A percentile compares a stretch with the other conserved stretches of the same genome.
phyloP scores from a whole-genome alignment of 805 yeast genomes.

The Metschnikowia amazonensis region DNA sequence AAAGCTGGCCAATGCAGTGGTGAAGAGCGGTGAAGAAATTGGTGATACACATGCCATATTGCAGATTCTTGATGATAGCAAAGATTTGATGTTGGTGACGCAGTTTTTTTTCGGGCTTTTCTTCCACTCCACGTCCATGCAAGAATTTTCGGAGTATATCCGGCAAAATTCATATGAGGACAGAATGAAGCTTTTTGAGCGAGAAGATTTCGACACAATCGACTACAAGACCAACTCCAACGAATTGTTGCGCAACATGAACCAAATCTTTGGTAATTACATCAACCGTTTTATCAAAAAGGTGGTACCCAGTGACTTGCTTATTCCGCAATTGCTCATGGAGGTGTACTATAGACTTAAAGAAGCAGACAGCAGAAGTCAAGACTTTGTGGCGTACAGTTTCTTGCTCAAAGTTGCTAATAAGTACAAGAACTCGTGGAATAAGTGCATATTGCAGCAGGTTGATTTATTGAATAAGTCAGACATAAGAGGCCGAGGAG shows the following conservation, averaged over 20 bases:
- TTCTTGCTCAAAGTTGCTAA: slow-evolving; percentile 50
- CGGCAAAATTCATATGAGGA: slow-evolving; percentile 24
- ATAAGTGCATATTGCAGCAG: slow-evolving; percentile 54
- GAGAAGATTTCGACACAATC: slow-evolving; percentile 26
- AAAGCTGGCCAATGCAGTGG: slow-evolving; percentile 7
- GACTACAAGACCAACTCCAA: slow-evolving; percentile 45
- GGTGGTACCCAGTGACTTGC: slow-evolving; percentile 34
- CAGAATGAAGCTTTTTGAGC: slow-evolving; percentile 29
- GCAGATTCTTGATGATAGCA: slow-evolving; percentile 34
- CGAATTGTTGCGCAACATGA: slow-evolving; percentile 44
- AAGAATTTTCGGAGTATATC: slow-evolving; percentile 31
- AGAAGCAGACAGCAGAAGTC: slow-evolving; percentile 45
- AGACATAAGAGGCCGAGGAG: slow-evolving; percentile 34
- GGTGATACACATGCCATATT: slow-evolving; percentile 33
- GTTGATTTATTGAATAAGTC: slow-evolving; percentile 36
- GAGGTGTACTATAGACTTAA: slow-evolving; percentile 26
- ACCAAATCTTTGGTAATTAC: slow-evolving; percentile 43
- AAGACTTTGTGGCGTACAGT: slow-evolving; percentile 55
- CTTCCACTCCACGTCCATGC: slow-evolving; percentile 36
- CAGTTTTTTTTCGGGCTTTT: slow-evolving; percentile 39
- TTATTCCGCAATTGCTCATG: slow-evolving; percentile 31
- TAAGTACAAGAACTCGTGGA: slow-evolving; percentile 55
- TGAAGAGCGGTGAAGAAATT: slow-evolving; percentile 19
- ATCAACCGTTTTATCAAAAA: slow-evolving; percentile 33
- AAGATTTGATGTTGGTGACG: slow-evolving; percentile 32